Base-by-base conservation (phyloP, 768 basidiomycete species). In the Antrodiella citrinella region DNA sequence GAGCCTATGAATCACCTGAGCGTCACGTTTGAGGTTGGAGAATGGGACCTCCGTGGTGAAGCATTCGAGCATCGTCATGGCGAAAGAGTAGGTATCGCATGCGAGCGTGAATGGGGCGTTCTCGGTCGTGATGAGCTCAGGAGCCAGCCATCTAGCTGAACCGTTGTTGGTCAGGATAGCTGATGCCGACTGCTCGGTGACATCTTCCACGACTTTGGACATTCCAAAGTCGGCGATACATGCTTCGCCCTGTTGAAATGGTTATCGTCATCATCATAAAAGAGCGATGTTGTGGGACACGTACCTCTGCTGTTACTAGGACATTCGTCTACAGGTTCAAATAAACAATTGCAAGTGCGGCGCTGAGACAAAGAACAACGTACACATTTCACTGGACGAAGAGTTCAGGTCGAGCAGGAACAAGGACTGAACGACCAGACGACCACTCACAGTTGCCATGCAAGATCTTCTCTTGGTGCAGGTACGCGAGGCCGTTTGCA, bases 201-300 rank as follows among this genome's bases (percentile, higher is more conserved):
- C 71, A 40, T 81, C 78, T 51, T 76, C 75, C 30, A 83, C 72
- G 23, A 81, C 67, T 57, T 78, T 80, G 15, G 81, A 76, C 66
- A 82, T 75, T 40, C 81, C 80, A 59, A 84, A 83, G 55, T 84
- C 81, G 52, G 76, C 78, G 12, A 84, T 76, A 25, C 75, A 68
- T 21, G 80, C 74, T 53, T 75, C 66, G 11, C 71, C 74, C 81
- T 82, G 46, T 4, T 26, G n/a, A n/a, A n/a, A n/a, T 23, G 49
- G 51, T 35, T 18, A 26, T 18, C n/a, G 20, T 51, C 3, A 50
- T 15, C 38, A 42, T 41, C 2, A 21, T 10, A 20, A 20, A 21
- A 23, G 35, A 23, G 4, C 13, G 19, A 4, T 30, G 22, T 26
- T 7, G 20, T 49, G 39, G 21, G 7, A 24, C 11, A 50, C 65